These are phyloP conservation scores for Mycena capillaripes DNA, from an alignment of 768 basidiomycete genomes.

Conservation along the genomic window DNA sequence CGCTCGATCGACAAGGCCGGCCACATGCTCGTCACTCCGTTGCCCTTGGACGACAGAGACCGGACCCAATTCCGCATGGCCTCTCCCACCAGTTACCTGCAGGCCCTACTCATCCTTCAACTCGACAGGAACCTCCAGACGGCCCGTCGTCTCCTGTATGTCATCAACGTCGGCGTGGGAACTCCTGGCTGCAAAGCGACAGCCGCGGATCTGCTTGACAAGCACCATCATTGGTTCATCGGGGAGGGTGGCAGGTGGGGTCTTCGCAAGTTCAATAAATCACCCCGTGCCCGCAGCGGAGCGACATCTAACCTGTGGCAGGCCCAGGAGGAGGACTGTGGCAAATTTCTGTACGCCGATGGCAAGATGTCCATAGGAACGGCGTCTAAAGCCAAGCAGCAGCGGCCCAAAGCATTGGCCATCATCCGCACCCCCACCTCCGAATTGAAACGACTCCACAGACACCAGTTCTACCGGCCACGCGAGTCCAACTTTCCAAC, in stretches of 20 bases:
- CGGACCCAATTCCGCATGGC: slow-evolving; percentile 23
- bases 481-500: slow-evolving; percentile 15
- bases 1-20: slow-evolving; percentile 12
- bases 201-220: slow-evolving; percentile 13
- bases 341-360: slow-evolving; percentile 12
- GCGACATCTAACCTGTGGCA: slow-evolving; percentile 10
- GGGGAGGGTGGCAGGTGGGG: slow-evolving; percentile 19
- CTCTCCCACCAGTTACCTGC: slow-evolving; percentile 21
- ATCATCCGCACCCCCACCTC: slow-evolving; percentile 13
- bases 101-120: slow-evolving; percentile 21
- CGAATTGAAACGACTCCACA: slow-evolving; percentile 6
- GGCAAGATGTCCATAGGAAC: slow-evolving; percentile 16
- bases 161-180: slow-evolving; percentile 13
- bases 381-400: slow-evolving; percentile 5
- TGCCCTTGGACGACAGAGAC: slow-evolving; percentile 19
- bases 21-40: slow-evolving; percentile 17
- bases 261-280: slow-evolving; percentile 20
- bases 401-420: slow-evolving; percentile 6
- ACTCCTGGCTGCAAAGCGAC: slow-evolving; percentile 19
- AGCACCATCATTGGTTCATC: slow-evolving; percentile 21
- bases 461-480: slow-evolving; percentile 20
- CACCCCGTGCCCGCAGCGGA: slow-evolving; percentile 11
- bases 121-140: slow-evolving; percentile 23
- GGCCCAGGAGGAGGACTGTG: slow-evolving; percentile 14
- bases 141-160: slow-evolving; percentile 22